A percentile compares a stretch with the other conserved stretches of the same genome.
Evolutionary conservation across 805 yeast genomes (phyloP).

Genomic region (Tanozyma kutaoensis): DNA sequence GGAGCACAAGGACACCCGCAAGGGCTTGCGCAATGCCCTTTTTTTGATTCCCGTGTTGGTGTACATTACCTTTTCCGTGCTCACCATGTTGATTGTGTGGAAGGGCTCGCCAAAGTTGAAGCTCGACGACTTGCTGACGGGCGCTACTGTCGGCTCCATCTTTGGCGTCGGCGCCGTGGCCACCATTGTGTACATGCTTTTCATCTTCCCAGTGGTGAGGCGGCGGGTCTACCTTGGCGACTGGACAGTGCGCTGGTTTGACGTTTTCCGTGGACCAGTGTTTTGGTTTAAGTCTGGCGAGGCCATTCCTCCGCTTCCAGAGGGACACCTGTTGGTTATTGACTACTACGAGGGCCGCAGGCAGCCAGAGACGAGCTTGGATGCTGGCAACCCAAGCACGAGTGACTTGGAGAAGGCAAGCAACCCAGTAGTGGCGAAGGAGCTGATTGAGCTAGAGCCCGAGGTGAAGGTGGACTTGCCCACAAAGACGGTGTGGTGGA

Average conservation of each 20-base stretch:
- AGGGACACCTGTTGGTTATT: constrained; percentile 37
- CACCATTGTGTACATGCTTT: constrained; percentile 31
- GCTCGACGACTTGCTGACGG: constrained; percentile 36
- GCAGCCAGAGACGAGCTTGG: constrained; percentile 5
- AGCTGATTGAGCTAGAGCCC: constrained; percentile 1
- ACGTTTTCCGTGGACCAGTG: constrained; percentile 42
- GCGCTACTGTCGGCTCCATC: constrained; percentile 44
- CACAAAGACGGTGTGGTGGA: constrained; percentile 27
- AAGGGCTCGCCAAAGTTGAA: constrained; percentile 65
- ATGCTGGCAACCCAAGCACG: no score
- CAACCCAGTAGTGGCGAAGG: no score
- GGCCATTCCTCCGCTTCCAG: constrained; percentile 55
- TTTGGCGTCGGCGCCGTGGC: constrained; percentile 57
- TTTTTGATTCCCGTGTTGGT: constrained; percentile 47
- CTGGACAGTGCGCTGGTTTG: constrained; percentile 52
- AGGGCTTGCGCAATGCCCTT: constrained; percentile 41
- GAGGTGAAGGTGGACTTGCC: constrained; percentile 12
- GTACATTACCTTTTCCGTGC: constrained; percentile 42
- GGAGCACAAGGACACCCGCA: constrained; percentile 34
- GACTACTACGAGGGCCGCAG: constrained; percentile 60
- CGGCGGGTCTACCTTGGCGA: constrained; percentile 50
- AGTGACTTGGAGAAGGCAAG: no score
- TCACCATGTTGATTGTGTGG: constrained; percentile 71
- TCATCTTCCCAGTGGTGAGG: constrained; percentile 47
- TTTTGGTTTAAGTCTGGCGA: constrained; percentile 41